A percentile compares a stretch with the other conserved stretches of the same genome.
Evolutionary conservation across 169 alveolate species (phyloP).

Genomic region (Theileria equi): DNA sequence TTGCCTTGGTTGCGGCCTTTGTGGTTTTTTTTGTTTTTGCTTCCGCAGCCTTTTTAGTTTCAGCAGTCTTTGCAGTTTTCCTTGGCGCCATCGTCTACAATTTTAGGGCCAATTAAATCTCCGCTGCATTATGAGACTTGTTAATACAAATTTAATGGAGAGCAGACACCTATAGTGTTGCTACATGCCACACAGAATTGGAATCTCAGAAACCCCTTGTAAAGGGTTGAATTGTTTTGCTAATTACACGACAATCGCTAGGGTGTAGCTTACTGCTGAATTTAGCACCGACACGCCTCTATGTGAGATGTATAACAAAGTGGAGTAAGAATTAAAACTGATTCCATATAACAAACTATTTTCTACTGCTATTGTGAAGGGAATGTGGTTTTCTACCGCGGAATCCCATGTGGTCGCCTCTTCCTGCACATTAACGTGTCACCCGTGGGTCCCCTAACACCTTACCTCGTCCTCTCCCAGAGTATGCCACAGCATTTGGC

Average conservation of each 20-base stretch:
- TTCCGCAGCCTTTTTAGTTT: slow-evolving; percentile 24
- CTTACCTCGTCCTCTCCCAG: slow-evolving; percentile 33
- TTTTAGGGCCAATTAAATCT: background rate
- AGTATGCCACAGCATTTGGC: background rate
- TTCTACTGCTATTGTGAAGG: background rate
- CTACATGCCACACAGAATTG: slow-evolving; percentile 43
- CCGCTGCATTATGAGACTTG: background rate
- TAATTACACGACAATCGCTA: too few relatives aligned
- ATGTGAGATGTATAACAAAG: too few relatives aligned
- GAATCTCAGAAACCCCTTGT: too few relatives aligned
- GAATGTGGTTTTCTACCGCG: slow-evolving; percentile 10
- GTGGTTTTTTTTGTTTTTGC: slow-evolving; percentile 26
- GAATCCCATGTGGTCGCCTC: slow-evolving; percentile 25
- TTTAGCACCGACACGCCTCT: too few relatives aligned
- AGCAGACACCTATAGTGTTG: too few relatives aligned
- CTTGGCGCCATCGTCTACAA: slow-evolving; percentile 9
- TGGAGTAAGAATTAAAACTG: background rate
- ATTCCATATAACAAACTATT: background rate
- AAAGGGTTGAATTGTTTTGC: too few relatives aligned
- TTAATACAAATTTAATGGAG: too few relatives aligned
- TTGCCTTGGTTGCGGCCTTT: slow-evolving; percentile 10
- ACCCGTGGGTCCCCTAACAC: background rate
- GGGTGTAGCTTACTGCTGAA: too few relatives aligned
- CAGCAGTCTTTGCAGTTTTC: slow-evolving; percentile 19
- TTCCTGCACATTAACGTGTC: background rate